Conservation (phyloP, 306 rosid species). For the Luffa aegyptiaca region DNA sequence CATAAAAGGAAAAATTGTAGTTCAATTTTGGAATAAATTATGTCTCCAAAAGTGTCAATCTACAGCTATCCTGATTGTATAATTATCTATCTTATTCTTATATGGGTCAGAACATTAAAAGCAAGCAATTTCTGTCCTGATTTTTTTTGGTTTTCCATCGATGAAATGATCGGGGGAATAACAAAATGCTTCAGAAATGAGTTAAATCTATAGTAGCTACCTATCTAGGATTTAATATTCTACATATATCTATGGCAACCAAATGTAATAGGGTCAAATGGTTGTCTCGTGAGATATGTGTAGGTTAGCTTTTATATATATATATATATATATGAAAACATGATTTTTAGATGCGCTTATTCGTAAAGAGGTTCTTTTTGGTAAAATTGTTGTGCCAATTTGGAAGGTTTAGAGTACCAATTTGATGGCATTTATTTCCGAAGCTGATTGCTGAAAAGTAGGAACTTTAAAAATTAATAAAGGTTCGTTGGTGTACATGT, state of each 20-base stretch:
- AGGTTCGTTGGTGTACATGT: not conserved
- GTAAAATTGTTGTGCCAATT: not conserved
- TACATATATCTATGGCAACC: too few relatives aligned
- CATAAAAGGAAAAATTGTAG: not conserved
- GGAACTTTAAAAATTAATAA: not conserved
- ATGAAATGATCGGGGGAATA: not conserved
- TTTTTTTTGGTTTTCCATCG: not conserved
- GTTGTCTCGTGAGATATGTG: too few relatives aligned
- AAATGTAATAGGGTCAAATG: too few relatives aligned
- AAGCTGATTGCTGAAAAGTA: slow-evolving; percentile 2
- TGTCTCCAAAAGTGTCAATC: not conserved
- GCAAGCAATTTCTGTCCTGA: not conserved
- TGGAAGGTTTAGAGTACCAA: not conserved
- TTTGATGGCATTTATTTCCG: not conserved
- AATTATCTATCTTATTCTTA: not conserved
- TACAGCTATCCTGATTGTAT: not conserved
- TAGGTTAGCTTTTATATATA: too few relatives aligned
- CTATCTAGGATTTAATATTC: too few relatives aligned
- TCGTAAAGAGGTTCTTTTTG: not conserved
- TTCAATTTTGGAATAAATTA: not conserved
- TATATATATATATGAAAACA: too few relatives aligned
- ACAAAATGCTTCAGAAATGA: too few relatives aligned
- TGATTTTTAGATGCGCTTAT: too few relatives aligned
- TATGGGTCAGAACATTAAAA: not conserved
- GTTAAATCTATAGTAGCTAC: too few relatives aligned